phyloP scores from a whole-genome alignment of 2,329 filamentous ascomycete species.

The Paecilomyces sp. region DNA sequence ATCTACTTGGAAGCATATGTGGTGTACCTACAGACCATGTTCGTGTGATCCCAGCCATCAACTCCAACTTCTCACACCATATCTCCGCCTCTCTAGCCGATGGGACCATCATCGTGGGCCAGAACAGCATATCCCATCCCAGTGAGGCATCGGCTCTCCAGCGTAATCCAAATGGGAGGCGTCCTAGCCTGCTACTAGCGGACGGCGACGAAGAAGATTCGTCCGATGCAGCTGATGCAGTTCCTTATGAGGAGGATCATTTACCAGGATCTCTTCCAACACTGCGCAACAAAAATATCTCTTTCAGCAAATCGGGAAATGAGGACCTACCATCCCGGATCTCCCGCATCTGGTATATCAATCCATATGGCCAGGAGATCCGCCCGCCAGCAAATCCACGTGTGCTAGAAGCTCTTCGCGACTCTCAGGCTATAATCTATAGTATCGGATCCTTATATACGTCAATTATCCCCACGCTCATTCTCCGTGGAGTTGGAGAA shows the following conservation, averaged over 20 bases:
- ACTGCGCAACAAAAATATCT: constrained; percentile 71
- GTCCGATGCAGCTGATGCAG: constrained; percentile 23
- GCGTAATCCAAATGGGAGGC: constrained; percentile 19
- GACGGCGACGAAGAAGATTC: constrained; percentile 23
- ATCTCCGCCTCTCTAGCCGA: constrained; percentile 77
- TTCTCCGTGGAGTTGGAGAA: constrained; percentile 68
- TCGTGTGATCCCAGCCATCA: constrained; percentile 79
- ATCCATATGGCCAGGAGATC: constrained; percentile 96
- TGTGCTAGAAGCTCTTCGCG: constrained; percentile 61
- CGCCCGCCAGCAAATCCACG: constrained; percentile 75
- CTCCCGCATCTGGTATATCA: constrained; percentile 89
- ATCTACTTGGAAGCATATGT: constrained; percentile 79
- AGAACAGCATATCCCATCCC: constrained; percentile 88
- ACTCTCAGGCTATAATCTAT: constrained; percentile 68
- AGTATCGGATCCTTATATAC: constrained; percentile 94
- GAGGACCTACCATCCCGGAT: constrained; percentile 75
- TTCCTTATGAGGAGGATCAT: constrained; percentile 39
- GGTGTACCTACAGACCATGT: constrained; percentile 66
- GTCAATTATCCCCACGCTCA: constrained; percentile 73
- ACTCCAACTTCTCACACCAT: constrained; percentile 92
- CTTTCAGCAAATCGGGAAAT: constrained; percentile 71
- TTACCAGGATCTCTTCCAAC: constrained; percentile 63
- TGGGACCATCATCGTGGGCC: constrained; percentile 74
- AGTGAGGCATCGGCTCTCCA: constrained; percentile 53
- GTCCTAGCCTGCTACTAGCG: constrained; percentile 28